Evolutionary conservation across 2,329 filamentous ascomycete genomes (phyloP).

Genomic region (Xylariomycetidae sp.): DNA sequence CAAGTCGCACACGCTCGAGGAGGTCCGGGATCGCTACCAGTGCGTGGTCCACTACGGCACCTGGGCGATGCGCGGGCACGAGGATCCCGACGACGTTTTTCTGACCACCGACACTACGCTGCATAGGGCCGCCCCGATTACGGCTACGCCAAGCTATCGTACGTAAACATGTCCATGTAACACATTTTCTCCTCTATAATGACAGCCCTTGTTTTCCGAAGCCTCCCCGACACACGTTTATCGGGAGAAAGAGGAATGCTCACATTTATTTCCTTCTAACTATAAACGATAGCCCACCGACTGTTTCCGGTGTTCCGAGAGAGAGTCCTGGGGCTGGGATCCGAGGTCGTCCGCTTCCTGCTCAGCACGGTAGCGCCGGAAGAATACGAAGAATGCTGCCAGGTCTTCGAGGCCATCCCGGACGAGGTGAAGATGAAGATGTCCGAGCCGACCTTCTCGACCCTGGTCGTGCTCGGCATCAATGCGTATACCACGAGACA

Average conservation of each 20-base stretch:
- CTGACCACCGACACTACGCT: background rate
- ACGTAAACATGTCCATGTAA: too few relatives aligned
- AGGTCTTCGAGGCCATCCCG: background rate
- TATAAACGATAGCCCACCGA: too few relatives aligned
- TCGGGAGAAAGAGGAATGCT: too few relatives aligned
- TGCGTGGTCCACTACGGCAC: conserved; percentile 4
- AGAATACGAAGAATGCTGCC: conserved; percentile 1
- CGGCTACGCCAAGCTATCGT: too few relatives aligned
- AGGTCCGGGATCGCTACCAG: conserved; percentile 1
- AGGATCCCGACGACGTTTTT: background rate
- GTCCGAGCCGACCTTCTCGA: conserved; percentile 1
- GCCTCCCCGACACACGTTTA: too few relatives aligned
- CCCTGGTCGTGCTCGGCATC: conserved; percentile 5
- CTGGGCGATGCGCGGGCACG: conserved; percentile 2
- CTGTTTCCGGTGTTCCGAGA: conserved; percentile 1
- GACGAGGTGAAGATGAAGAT: background rate
- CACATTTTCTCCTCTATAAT: too few relatives aligned
- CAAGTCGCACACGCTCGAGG: too few relatives aligned
- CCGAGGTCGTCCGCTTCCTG: conserved; percentile 1
- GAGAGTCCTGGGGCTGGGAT: conserved; percentile 1
- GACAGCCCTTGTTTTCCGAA: too few relatives aligned
- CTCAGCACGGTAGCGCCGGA: background rate
- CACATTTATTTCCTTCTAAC: too few relatives aligned
- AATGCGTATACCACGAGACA: conserved; percentile 4
- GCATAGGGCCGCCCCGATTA: background rate